Base-by-base conservation (phyloP, 768 basidiomycete genomes). In the Pleurotus cornucopiae region DNA sequence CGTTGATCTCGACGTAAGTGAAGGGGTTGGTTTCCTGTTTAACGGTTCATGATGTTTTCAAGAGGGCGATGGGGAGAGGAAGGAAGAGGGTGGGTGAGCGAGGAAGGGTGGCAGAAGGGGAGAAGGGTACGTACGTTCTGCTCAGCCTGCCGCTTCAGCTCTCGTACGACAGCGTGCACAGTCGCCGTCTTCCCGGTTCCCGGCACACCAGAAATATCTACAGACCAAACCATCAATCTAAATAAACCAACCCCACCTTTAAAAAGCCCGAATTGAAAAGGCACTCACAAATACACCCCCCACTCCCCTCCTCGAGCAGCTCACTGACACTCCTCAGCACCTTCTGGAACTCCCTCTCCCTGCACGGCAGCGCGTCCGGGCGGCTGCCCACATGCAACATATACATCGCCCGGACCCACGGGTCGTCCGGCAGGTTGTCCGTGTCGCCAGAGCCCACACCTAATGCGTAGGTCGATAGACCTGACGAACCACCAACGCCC, bases 151-250 rank as follows among this genome's bases (percentile, higher is more conserved):
- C 86, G 79, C 65, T 92, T 94, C 9, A 98, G 77, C 66, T 96
- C 91, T 38, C 91, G 81, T 30, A 98, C 83, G 21, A 97, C 88
- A 0, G 89, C 90, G 63, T 98, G 95, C 0, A 98, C 94, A 0
- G 97, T 98, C 0, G 97, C 97, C 0, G 97, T 99, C 73, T 98
- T 99, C 6, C 97, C 96, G 2, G 96, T 98, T 5, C 97, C 96
- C n/a, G 96, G 97, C 5, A 98, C 94, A 6, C 97, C 96, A 5
- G 95, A 94, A 47, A 98, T 97, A 70, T 98, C 95, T 98, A 54
- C 18, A 18, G 2, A 20, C 20, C 20, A 20, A 20, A 20, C 20
- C 20, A 20, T 20, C 20, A 2, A 34, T 34, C 9, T 34, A 1
- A 34, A 9, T 11, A 34, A 9, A 3, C 7, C 30, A 34, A 34